Conservation (phyloP, 2,329 filamentous ascomycete genomes). For the Talaromyces amestolkiae region DNA sequence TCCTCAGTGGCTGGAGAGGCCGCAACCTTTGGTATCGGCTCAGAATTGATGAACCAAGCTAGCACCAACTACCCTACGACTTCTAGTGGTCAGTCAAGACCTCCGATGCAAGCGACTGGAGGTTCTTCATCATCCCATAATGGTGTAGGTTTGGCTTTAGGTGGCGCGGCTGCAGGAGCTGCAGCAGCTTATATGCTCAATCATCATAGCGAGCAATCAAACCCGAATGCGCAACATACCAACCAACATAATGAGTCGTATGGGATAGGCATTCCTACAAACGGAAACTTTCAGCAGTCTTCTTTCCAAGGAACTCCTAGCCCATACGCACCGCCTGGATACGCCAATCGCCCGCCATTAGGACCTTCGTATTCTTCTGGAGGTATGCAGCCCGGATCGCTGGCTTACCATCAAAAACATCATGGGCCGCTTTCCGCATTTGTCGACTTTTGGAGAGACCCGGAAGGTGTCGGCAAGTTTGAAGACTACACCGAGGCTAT, state of each 20-base stretch:
- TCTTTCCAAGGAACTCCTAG: constrained; percentile 17
- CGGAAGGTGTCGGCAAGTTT: constrained; percentile 63
- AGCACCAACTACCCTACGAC: constrained; percentile 24
- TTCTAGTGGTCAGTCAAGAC: constrained; percentile 21
- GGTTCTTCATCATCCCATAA: constrained; percentile 30
- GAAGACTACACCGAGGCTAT: constrained; percentile 68
- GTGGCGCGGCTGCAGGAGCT: constrained; percentile 40
- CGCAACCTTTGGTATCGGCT: constrained; percentile 45
- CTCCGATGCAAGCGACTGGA: constrained; percentile 24
- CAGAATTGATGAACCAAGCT: constrained; percentile 27
- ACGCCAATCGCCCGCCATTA: background rate
- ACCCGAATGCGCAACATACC: constrained; percentile 22
- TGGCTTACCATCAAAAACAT: constrained; percentile 53
- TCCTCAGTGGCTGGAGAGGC: constrained; percentile 25
- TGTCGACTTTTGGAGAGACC: constrained; percentile 61
- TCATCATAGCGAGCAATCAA: constrained; percentile 33
- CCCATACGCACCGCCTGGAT: background rate
- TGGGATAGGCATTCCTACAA: constrained; percentile 11
- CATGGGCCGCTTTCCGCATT: constrained; percentile 56
- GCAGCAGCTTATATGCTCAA: constrained; percentile 44
- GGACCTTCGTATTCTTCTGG: constrained; percentile 22
- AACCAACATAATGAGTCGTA: constrained; percentile 14
- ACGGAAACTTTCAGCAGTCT: constrained; percentile 1
- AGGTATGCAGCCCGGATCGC: constrained; percentile 33
- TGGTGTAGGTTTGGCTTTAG: constrained; percentile 35